These are phyloP conservation scores for Saccharomycopsis sp. DNA, from an alignment of 805 yeast genomes.

Conservation along the genomic window DNA sequence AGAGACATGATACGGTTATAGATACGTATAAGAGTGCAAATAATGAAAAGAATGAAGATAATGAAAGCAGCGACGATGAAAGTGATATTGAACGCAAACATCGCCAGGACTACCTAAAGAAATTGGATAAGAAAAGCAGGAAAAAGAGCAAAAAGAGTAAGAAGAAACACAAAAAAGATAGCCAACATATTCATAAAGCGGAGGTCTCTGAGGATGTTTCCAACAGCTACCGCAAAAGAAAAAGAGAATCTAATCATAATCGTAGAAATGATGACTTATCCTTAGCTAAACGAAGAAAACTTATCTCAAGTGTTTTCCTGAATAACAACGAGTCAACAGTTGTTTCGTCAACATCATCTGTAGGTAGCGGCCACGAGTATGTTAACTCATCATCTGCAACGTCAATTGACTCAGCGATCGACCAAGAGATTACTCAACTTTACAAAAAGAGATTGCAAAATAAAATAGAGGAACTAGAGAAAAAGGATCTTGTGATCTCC, in stretches of 20 bases:
- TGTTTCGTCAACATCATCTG: background rate
- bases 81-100: background rate
- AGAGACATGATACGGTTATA: background rate
- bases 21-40: background rate
- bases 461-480: slow-evolving; percentile 6
- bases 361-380: background rate
- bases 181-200: background rate
- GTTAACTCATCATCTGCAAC: background rate
- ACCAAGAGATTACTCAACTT: background rate
- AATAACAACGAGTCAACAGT: background rate
- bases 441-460: background rate
- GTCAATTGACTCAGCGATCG: background rate
- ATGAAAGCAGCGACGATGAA: background rate
- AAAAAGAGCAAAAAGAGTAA: background rate
- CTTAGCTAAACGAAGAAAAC: background rate
- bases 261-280: background rate
- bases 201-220: too few species aligned
- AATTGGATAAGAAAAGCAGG: background rate
- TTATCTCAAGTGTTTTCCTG: background rate
- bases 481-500: slow-evolving; percentile 12
- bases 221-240: background rate
- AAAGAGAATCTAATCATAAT: background rate
- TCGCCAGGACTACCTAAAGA: background rate
- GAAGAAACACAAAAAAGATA: background rate
- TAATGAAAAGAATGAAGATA: background rate